Conservation (phyloP, 305 asterid species). For the Coffea humblotiana region DNA sequence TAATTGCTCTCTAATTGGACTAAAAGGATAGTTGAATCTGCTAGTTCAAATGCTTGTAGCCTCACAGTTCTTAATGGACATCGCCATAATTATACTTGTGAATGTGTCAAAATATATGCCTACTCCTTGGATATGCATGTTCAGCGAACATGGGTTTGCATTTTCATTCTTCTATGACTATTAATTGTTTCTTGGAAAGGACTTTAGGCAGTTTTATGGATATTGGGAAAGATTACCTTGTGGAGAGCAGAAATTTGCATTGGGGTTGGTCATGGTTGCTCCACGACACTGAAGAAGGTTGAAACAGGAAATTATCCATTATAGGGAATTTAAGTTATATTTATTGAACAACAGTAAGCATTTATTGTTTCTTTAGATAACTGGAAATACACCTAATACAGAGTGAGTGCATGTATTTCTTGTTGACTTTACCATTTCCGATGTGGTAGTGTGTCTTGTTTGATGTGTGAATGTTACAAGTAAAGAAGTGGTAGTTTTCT, state of each 20-base stretch:
- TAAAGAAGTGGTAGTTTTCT: neutral
- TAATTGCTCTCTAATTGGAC: constrained; percentile 2
- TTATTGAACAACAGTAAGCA: neutral
- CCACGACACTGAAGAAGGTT: neutral
- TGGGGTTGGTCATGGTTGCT: neutral
- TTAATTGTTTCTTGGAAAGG: neutral
- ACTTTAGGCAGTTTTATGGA: neutral
- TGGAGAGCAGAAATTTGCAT: neutral
- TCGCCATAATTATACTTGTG: neutral
- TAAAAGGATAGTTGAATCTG: neutral
- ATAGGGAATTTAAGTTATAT: neutral
- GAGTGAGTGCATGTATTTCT: neutral
- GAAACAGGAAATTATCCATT: too few species aligned
- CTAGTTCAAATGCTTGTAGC: constrained; percentile 12
- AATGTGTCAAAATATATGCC: neutral
- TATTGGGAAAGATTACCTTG: neutral
- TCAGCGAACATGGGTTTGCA: neutral
- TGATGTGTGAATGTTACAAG: neutral
- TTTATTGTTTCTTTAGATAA: neutral
- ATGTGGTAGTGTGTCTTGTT: neutral
- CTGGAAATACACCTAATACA: neutral
- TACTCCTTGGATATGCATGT: neutral
- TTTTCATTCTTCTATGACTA: neutral
- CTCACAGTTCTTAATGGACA: neutral
- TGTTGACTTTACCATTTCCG: neutral